Evolutionary conservation across 2,329 filamentous ascomycete species (phyloP), one percentile per base, ranked within the genome.

Genomic region (Sarocladium strictum): DNA sequence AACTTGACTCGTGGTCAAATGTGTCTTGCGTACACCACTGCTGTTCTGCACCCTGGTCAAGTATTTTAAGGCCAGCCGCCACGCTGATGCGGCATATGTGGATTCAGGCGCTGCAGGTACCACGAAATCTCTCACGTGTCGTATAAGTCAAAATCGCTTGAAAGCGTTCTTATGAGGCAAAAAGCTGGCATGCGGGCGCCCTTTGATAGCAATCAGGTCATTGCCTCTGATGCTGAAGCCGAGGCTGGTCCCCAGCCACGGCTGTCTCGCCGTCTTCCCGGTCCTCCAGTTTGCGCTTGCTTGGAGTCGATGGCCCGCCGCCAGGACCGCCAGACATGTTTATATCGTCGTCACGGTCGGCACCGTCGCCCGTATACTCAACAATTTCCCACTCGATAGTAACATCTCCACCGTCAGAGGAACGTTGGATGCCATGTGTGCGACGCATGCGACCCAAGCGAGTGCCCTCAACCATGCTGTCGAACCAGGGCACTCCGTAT

Each of bases 401-500:
- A 35, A 84, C 80, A 26, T 74, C 77, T 24, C 49, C 50, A 15
- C 86, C 86, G 65, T 89, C 84, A n/a, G 72, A 71, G 52, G 80
- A 85, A 52, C 67, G 64, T 47, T 69, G 69, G 32, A 77, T 71
- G 24, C 83, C 79, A 55, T 79, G 79, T 15, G 83, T 79, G 60
- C 81, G 81, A 65, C 83, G 84, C 68, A 87, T 76, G 52, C 78
- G 83, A 2, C 88, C 89, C 40, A 96, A 72, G 37, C 77, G 77
- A 60, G 89, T 92, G 54, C 90, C 86, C 63, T 89, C 81, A 2
- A 95, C 80, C 76, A 96, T 79, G 59, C 83, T 81, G 62, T 96
- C 89, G 61, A 96, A 93, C 89, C 90, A 96, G 0, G 90, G 88
- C 26, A 93, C 79, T 2, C 86, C 86, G 74, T 85, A 89, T 3